Evolutionary conservation across 768 basidiomycete species (phyloP).

Genomic region (Amanita muscaria): DNA sequence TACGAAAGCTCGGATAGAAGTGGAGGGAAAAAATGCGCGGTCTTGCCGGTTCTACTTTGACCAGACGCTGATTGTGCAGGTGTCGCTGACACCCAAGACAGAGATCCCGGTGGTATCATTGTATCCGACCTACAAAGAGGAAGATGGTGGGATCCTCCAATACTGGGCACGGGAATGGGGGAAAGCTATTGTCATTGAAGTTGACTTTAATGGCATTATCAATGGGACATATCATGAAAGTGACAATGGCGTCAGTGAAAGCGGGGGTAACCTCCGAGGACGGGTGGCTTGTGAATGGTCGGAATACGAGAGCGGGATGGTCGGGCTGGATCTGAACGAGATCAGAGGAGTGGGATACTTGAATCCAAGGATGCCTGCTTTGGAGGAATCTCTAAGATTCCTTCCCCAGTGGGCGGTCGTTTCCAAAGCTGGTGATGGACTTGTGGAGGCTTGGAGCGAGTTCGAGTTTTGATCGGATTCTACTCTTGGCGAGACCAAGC

Average conservation of each 20-base stretch:
- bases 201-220: constrained; percentile 29
- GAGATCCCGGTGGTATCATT: neutral
- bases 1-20: constrained; percentile 36
- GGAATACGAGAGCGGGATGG: constrained; percentile 52
- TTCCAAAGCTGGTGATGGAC: constrained; percentile 44
- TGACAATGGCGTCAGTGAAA: constrained; percentile 5
- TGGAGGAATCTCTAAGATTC: constrained; percentile 56
- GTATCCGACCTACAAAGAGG: neutral
- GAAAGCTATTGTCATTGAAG: constrained; percentile 40
- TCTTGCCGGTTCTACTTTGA: constrained; percentile 47
- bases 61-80: constrained; percentile 15
- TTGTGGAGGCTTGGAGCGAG: constrained; percentile 46
- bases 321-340: constrained; percentile 30
- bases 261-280: constrained; percentile 21
- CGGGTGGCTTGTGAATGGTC: constrained; percentile 56
- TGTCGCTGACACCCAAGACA: neutral
- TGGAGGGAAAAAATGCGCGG: constrained; percentile 54
- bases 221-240: constrained; percentile 7
- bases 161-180: constrained; percentile 59
- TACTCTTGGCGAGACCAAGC: too few species aligned
- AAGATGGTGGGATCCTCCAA: constrained; percentile 28
- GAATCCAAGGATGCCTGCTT: constrained; percentile 48
- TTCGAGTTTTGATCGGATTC: constrained; percentile 20
- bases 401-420: constrained; percentile 62
- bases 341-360: constrained; percentile 15